A percentile compares a stretch with the other conserved stretches of the same genome.
These are phyloP conservation scores for Chloranthus sessilifolius DNA, from an alignment of 164 flowering plant species.

Conservation along the genomic window DNA sequence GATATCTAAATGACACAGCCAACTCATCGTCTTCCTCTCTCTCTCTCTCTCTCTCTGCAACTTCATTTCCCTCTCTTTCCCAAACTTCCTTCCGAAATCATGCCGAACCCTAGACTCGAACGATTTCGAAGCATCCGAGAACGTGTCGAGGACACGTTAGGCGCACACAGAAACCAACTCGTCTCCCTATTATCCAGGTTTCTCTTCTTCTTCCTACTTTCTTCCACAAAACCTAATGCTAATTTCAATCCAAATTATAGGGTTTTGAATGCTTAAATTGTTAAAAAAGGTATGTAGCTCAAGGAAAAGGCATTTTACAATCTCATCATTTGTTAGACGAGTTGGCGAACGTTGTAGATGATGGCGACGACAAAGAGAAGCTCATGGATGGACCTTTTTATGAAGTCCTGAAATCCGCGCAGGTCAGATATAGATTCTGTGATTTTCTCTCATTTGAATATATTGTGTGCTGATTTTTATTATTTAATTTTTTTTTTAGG, in stretches of 20 bases:
- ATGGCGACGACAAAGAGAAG: conserved; percentile 27
- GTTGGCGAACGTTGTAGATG: conserved; percentile 37
- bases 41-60: too few relatives aligned
- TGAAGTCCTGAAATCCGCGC: conserved; percentile 67
- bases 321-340: conserved; percentile 79
- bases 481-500: too few relatives aligned
- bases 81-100: too few relatives aligned
- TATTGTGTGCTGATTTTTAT: conserved; percentile 7
- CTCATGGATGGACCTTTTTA: conserved; percentile 58
- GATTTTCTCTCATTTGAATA: conserved; percentile 2
- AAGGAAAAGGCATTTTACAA: conserved; percentile 84
- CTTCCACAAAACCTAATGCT: neutral
- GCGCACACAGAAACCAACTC: conserved; percentile 82
- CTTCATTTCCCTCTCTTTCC: too few relatives aligned
- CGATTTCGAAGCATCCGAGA: conserved; percentile 67
- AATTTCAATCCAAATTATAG: neutral
- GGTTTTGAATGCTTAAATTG: neutral
- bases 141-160: conserved; percentile 83
- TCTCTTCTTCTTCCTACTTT: neutral
- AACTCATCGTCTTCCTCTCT: too few relatives aligned
- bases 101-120: neutral
- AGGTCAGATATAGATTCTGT: conserved; percentile 43
- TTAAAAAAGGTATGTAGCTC: conserved; percentile 65
- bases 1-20: too few relatives aligned
- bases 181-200: conserved; percentile 92